Base-by-base conservation (phyloP, 441 rosid species). In the Gossypium davidsonii region DNA sequence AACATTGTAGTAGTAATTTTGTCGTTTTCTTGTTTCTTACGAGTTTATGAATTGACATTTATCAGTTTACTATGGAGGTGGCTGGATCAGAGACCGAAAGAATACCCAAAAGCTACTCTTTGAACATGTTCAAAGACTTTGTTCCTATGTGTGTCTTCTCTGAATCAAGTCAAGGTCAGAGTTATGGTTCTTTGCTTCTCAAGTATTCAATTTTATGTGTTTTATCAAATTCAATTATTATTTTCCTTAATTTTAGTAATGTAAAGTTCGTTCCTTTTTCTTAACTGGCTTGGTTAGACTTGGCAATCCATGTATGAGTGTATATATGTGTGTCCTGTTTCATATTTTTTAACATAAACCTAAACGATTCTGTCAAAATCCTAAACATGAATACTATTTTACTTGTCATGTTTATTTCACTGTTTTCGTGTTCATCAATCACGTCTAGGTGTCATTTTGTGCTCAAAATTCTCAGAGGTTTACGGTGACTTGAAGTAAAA, bases 71-170 rank as follows among this genome's bases (percentile, higher is more conserved):
- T 0, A 89, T 94, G 99, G 93, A 90, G 89, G 86, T 88, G 94
- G 72, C 73, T 62, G 83, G 81, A 63, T 72, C 85, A 44, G 97
- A 89, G 77, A 71, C 18, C 20, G 87, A 85, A 76, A 81, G 81
- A 82, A 75, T 71, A 60, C 89, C 96, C 1, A 92, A 89, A 83
- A 84, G 82, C 70, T 95, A 89, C 84, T 74, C 92, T 48, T 65
- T 95, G 79, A 91, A 95, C 75, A 95, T 92, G 99, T 87, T 80
- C 39, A 93, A 90, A 76, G 97, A 90, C 80, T 79, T 95, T 79
- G 90, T 92, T 80, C 98, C 98, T 1, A 92, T 92, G 99, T 75
- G 70, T 23, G 83, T 81, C 55, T 84, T 91, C 73, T 94, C 99
- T 4, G 91, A 89, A 76, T 62, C 86, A 18, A 76, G 70, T 84